Conservation (phyloP, 768 basidiomycete species). For the Cubamyces lactineus region DNA sequence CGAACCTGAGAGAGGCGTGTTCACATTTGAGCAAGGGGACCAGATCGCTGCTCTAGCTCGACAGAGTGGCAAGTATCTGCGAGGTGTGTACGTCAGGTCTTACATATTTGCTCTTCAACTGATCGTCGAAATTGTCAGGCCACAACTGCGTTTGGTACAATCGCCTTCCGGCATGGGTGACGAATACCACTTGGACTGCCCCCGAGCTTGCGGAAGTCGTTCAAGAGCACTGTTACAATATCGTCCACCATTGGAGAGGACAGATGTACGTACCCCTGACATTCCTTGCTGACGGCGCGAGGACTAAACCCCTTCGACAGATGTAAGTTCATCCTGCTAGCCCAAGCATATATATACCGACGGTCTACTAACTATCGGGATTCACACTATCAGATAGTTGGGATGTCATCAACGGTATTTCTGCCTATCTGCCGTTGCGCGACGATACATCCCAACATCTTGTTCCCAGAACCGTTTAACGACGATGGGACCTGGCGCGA, state of each 20-base stretch:
- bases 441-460: background rate
- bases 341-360: no score
- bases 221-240: conserved; percentile 49
- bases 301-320: background rate
- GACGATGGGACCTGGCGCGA: conserved; percentile 59
- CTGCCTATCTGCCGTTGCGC: background rate
- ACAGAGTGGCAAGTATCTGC: conserved; percentile 47
- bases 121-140: conserved; percentile 7
- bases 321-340: background rate
- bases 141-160: conserved; percentile 48
- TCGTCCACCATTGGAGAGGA: conserved; percentile 55
- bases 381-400: conserved; percentile 41
- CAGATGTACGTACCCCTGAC: conserved; percentile 42
- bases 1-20: conserved; percentile 50
- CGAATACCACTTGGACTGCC: conserved; percentile 38
- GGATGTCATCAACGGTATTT: conserved; percentile 56
- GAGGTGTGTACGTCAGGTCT: conserved; percentile 36
- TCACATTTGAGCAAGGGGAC: conserved; percentile 50
- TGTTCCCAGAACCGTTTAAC: conserved; percentile 49
- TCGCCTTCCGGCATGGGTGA: conserved; percentile 44
- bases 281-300: background rate
- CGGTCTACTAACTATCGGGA: no score
- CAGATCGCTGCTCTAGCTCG: conserved; percentile 46
- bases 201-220: conserved; percentile 43
- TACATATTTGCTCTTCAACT: background rate